These are phyloP conservation scores for Penicillium sp. DNA, from an alignment of 2,329 filamentous ascomycete species.

Conservation along the genomic window DNA sequence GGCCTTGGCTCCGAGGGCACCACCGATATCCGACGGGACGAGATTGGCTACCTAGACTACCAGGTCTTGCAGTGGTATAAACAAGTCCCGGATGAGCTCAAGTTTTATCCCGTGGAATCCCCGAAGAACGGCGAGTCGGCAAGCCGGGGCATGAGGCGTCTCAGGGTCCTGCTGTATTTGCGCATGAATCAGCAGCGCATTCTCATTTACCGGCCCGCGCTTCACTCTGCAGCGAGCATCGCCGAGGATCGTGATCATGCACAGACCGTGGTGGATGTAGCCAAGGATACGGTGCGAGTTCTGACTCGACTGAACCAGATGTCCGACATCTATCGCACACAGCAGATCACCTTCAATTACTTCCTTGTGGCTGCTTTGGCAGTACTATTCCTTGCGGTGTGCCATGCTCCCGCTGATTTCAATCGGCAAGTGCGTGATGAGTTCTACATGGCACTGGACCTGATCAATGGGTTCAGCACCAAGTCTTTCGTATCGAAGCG, in stretches of 20 bases:
- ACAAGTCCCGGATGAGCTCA: constrained; percentile 62
- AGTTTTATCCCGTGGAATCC: constrained; percentile 60
- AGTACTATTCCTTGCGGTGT: constrained; percentile 63
- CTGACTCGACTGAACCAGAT: constrained; percentile 61
- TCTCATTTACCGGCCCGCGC: constrained; percentile 79
- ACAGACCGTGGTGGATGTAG: constrained; percentile 64
- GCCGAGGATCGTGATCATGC: constrained; percentile 71
- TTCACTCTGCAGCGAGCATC: constrained; percentile 82
- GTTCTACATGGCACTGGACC: constrained; percentile 65
- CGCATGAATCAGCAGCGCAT: constrained; percentile 88
- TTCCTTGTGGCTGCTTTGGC: constrained; percentile 64
- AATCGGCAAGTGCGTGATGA: constrained; percentile 61
- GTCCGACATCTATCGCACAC: constrained; percentile 61
- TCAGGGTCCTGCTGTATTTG: constrained; percentile 81
- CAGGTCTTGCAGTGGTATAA: constrained; percentile 87
- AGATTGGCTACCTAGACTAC: constrained; percentile 77
- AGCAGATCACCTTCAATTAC: constrained; percentile 66
- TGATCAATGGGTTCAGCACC: constrained; percentile 61
- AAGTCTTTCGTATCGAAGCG: constrained; percentile 62
- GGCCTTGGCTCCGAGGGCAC: constrained; percentile 69
- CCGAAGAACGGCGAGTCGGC: constrained; percentile 49
- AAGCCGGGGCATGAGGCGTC: constrained; percentile 66
- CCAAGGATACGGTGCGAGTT: constrained; percentile 63
- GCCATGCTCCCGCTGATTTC: constrained; percentile 62
- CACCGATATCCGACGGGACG: constrained; percentile 65